Percentiles rank a stretch among this genome's conserved stretches.
phyloP scores from a whole-genome alignment of 148 eudicot genomes.

The Silene conica region DNA sequence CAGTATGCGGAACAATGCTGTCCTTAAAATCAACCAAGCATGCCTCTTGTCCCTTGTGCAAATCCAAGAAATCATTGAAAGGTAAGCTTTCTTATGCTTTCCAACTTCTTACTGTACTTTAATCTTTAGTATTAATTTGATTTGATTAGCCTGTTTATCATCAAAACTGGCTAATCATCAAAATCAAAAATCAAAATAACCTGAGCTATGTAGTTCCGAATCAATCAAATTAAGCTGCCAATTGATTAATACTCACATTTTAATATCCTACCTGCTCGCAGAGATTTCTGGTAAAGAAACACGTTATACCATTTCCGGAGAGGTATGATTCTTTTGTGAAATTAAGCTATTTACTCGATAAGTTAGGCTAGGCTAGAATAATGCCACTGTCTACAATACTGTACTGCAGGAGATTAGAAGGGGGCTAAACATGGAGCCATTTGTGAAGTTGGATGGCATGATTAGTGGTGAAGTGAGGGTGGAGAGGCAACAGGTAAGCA shows the following conservation, averaged over 20 bases:
- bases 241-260: too few relatives aligned
- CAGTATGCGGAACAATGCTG: constrained; percentile 50
- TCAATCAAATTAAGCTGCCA: too few relatives aligned
- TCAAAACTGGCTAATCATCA: too few relatives aligned
- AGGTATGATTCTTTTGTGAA: constrained; percentile 11
- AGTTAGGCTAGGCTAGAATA: too few relatives aligned
- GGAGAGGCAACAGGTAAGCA: constrained; percentile 32
- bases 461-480: constrained; percentile 35
- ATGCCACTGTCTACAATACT: too few relatives aligned
- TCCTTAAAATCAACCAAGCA: constrained; percentile 29
- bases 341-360: too few relatives aligned
- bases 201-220: too few relatives aligned
- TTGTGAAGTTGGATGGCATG: constrained; percentile 34
- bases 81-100: background rate
- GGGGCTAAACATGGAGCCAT: constrained; percentile 34
- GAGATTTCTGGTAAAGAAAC: constrained; percentile 32
- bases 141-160: too few relatives aligned
- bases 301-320: constrained; percentile 32
- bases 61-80: constrained; percentile 26
- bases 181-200: too few relatives aligned
- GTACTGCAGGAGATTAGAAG: constrained; percentile 35
- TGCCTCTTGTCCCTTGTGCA: constrained; percentile 46
- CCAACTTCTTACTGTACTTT: too few relatives aligned
- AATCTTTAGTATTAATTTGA: too few relatives aligned
- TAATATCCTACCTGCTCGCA: too few relatives aligned